Conservation (phyloP, 176 grass and related monocot species). For the Ensete ventricosum region DNA sequence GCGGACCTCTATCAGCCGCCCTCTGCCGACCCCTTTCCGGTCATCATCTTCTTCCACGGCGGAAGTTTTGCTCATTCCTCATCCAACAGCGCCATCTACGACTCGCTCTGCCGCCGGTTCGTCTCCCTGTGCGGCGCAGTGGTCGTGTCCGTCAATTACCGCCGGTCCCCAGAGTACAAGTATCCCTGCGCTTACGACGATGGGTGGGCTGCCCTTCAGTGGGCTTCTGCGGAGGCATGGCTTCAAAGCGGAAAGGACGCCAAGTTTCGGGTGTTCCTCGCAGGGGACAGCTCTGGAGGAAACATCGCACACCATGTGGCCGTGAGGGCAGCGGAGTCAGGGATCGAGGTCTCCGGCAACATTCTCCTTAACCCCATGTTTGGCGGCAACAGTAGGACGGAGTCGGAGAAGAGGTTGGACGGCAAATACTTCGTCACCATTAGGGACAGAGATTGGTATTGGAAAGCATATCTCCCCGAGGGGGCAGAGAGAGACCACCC, state of each 20-base stretch:
- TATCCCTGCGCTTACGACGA: constrained; percentile 95
- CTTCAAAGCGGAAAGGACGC: constrained; percentile 47
- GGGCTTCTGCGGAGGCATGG: constrained; percentile 52
- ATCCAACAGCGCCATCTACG: constrained; percentile 66
- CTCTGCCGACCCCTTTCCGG: constrained; percentile 73
- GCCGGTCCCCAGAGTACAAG: constrained; percentile 70
- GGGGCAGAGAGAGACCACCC: constrained; percentile 78
- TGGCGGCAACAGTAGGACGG: constrained; percentile 54
- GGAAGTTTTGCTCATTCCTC: constrained; percentile 92
- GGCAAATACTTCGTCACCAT: constrained; percentile 97
- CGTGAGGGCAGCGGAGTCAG: constrained; percentile 51
- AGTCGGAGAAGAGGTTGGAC: constrained; percentile 80
- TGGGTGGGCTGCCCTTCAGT: constrained; percentile 77
- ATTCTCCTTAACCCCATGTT: constrained; percentile 98
- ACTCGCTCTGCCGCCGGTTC: constrained; percentile 68
- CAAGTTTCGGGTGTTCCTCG: constrained; percentile 63
- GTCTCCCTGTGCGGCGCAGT: constrained; percentile 62
- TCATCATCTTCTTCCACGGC: constrained; percentile 98
- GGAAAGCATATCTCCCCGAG: constrained; percentile 96
- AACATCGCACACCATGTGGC: constrained; percentile 99
- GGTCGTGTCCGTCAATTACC: constrained; percentile 86
- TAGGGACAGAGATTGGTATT: constrained; percentile 98
- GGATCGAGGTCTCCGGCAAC: constrained; percentile 62
- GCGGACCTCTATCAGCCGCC: constrained; percentile 44
- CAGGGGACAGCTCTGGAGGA: constrained; percentile 86